Evolutionary conservation across 2,329 filamentous ascomycete genomes (phyloP), one percentile per base, ranked within the genome.

Genomic region (Microcyclosporella mali): DNA sequence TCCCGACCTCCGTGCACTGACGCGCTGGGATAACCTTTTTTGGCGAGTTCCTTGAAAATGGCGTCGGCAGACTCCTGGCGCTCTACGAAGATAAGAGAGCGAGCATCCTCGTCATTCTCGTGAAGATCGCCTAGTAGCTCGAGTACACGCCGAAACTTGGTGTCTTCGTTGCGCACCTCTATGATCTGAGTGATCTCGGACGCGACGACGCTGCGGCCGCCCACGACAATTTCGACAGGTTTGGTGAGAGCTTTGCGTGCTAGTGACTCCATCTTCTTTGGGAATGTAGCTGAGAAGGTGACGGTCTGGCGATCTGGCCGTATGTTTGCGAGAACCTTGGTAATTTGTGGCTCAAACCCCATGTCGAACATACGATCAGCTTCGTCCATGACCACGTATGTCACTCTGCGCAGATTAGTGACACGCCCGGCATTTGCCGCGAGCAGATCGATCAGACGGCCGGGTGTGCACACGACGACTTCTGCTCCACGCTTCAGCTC

Each of bases 311-410:
- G 82, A 62, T 95, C 86, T 1, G 92, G 89, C 36, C 92, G 83
- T 63, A 95, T 85, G 58, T 92, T 95, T 53, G 81, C 81, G 61
- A 97, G 82, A 45, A 98, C 92, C 66, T 94, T 95, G 80, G 92
- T 92, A 41, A 98, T 89, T 65, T 98, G 92, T 2, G 92, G 90
- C 67, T 95, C 90, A 60, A 98, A 98, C 11, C 92, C 92, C 92
- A 98, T 97, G 64, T 98, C 92, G 45, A 97, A 95, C 92, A 98
- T 97, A 49, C 92, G 84, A 66, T 98, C 92, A 36, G 92, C 92
- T 68, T 98, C 92, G 62, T 98, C 92, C 30, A 98, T 78, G 9
- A 98, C 92, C 17, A 95, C 81, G 63, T 97, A 98, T 0, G 88
- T 92, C 10, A 95, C 87, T 50, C 92, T 79, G 54, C 78, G 81